Base-by-base conservation (phyloP, 495 filamentous ascomycete genomes). In the Clohesyomyces aquaticus region DNA sequence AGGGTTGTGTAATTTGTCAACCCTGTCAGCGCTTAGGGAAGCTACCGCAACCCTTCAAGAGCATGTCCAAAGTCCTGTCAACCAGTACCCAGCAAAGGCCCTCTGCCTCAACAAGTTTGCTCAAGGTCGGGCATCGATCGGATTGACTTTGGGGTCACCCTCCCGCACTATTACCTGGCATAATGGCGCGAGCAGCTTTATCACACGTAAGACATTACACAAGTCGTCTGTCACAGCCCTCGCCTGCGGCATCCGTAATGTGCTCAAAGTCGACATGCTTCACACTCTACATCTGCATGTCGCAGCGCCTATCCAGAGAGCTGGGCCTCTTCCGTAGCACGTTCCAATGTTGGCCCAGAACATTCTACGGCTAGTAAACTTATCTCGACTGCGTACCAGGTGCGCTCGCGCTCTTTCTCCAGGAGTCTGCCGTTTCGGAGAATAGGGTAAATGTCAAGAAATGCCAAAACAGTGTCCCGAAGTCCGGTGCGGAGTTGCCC, bases 401-500 rank as follows among this genome's bases (percentile, higher is more conserved):
- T 29, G 58, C 58, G 42, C 2, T n/a, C 26, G 22, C 4, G n/a
- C 38, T 22, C n/a, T 18, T 19, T 35, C 43, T 54, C 56, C 45
- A 29, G 48, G 50, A 27, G 43, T 50, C 38, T 47, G 28, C 27
- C 47, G 1, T 10, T 41, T 66, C 63, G 56, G 63, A 66, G 63
- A 66, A 66, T 61, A 66, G 63, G 63, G 41, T 66, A 66, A 65
- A 66, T 61, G 19, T n/a, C n/a, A n/a, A n/a, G 22, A 25, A 1
- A 35, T 32, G 50, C 32, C 3, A 38, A 21, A 42, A 29, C 29
- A 41, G 21, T 21, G 29, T 55, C 21, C 51, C 51, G 28, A 55
- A 22, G 26, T 10, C 28, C 2, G 29, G 27, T 14, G 28, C 22
- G 26, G 6, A 22, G 16, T 47, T 47, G 21, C 43, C 43, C 19